Base-by-base conservation (phyloP, 306 rosid species). In the Lathyrus aphaca region DNA sequence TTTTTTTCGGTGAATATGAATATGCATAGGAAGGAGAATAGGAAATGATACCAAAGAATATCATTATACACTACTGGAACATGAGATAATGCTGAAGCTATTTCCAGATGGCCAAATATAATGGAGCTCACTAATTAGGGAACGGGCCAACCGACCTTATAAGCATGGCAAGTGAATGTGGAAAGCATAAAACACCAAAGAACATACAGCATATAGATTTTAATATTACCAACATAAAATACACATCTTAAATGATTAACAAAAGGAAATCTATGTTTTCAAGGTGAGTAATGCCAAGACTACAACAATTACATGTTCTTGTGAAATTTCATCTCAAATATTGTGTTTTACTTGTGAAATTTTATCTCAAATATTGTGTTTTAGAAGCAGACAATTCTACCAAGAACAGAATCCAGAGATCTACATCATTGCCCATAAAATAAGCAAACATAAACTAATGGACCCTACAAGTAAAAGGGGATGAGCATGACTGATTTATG, bases 151-250 rank as follows among this genome's bases (percentile, higher is more conserved):
- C 48, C 45, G 68, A 8, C 38, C 17, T 14, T 43, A 40, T 40
- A 21, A 40, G 35, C n/a, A 48, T 39, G 21, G 64, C 38, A 53
- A 17, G 57, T 40, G 15, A 51, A 53, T n/a, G 51, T 74, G 42
- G 11, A 30, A 56, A 42, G 18, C 21, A 40, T 64, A 63, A 43
- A 14, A 6, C 35, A 63, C 12, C 7, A 12, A 37, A 12, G 12
- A 19, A 12, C 19, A 19, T 4, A 12, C 53, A 64, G 1, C 38
- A 63, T 6, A 63, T 5, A 38, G 11, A 61, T 10, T 9, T 4
- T 35, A 17, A 60, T 15, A 15, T 60, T 35, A 35, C 39, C 3
- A 60, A 13, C 39, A 57, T 29, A 29, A 13, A 56, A 6, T 39
- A 32, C 11, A n/a, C 16, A 29, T 58, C 64, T 60, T 16, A n/a